Evolutionary conservation across 306 rosid species (phyloP).

Genomic region (Casuarina cunninghamiana): DNA sequence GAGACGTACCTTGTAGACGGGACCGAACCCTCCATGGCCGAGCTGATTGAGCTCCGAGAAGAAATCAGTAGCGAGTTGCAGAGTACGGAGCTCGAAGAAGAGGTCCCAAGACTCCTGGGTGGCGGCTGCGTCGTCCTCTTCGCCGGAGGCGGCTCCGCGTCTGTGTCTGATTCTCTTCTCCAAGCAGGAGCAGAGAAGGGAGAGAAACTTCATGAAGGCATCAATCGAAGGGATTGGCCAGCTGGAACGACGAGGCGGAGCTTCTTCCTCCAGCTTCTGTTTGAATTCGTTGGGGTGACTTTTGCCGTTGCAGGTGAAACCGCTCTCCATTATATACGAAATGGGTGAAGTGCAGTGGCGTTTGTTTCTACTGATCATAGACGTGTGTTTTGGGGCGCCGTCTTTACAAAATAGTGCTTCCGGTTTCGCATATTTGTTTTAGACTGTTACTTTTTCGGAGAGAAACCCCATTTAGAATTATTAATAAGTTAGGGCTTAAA

Average conservation of each 20-base stretch:
- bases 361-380: too few relatives aligned
- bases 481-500: too few relatives aligned
- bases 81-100: conserved; percentile 53
- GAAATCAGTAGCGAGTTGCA: conserved; percentile 75
- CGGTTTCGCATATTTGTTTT: too few relatives aligned
- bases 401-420: too few relatives aligned
- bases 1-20: conserved; percentile 68
- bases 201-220: conserved; percentile 45
- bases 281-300: neutral
- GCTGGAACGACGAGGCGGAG: neutral
- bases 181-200: conserved; percentile 42
- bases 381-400: too few relatives aligned
- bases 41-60: conserved; percentile 70
- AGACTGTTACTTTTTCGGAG: too few relatives aligned
- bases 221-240: conserved; percentile 5
- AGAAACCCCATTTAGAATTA: too few relatives aligned
- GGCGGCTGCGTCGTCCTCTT: conserved; percentile 10
- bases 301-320: neutral
- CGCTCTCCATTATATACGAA: neutral
- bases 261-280: neutral
- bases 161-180: conserved; percentile 20
- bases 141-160: conserved; percentile 8
- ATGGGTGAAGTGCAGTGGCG: too few relatives aligned
- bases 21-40: conserved; percentile 97
- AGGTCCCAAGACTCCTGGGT: conserved; percentile 38